Evolutionary conservation across 129 eudicot genomes (phyloP), one percentile per base, ranked within the genome.

Genomic region (Artemisia tridentata): DNA sequence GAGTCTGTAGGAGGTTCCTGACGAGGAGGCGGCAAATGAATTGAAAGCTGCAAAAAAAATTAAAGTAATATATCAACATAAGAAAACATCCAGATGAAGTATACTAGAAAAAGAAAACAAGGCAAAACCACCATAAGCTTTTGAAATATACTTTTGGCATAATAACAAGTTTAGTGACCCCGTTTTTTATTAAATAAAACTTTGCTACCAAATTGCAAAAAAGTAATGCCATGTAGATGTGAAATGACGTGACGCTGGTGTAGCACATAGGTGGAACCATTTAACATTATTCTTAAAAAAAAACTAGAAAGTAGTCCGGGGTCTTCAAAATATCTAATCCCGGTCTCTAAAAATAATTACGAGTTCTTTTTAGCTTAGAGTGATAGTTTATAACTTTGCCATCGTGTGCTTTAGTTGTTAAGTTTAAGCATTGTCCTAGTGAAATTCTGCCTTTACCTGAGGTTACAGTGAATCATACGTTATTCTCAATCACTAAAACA

Each of bases 1-100:
- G 96, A 62, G 79, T 93, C 98, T 41, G 66, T 56, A 65, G 74
- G 84, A 79, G 96, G 91, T 80, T 89, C 98, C 61, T 60, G 92
- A 31, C 96, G 86, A 11, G 86, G 86, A 53, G 95, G 92, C 57
- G 91, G 91, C 63, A 93, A 71, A 87, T 90, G 84, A 53, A 70
- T 57, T 47, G 79, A 82, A 59, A 84, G 57, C 63, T 67, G 41
- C 60, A 47, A 8, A 45, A 63, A 46, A 52, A 23, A 29, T 16
- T 47, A 53, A 13, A 23, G 1, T 46, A 3, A 6, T 18, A 50
- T 12, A 11, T 15, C 57, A 53, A 34, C 0, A 34, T 34, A 34
- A 34, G 43, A 34, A 34, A n/a, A 60, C 52, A 53, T 25, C 54
- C 65, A 69, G 21, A 43, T 13, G 38, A 73, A 51, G 16, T 15